Base-by-base conservation (phyloP, 2,329 filamentous ascomycete species). In the Byssochlamys sp. region DNA sequence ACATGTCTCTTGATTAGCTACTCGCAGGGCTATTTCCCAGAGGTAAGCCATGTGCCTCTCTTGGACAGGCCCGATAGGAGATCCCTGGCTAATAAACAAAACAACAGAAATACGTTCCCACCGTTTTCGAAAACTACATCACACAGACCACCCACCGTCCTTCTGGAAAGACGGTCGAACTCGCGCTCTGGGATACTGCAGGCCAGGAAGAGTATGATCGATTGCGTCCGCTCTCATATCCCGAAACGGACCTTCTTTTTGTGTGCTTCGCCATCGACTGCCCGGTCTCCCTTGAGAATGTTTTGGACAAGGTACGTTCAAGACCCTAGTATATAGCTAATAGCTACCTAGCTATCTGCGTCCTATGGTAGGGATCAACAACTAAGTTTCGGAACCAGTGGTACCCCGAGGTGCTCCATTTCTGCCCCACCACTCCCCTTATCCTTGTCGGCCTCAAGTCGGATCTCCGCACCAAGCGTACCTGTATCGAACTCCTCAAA, bases 51-150 rank as follows among this genome's bases (percentile, higher is more conserved):
- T 51, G 24, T 25, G 27, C 7, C 28, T 28, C 10, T 53, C 39
- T 54, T 26, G 7, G 45, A 51, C 26, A 9, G 12, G 33, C 12
- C 9, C 53, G 2, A 12, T 7, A 28, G 11, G 6, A 33, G n/a
- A 48, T 45, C 9, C 39, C 6, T 7, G 39, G 19, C 39, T 57
- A 48, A 63, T 28, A 50, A 52, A 63, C 29, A 50, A 52, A 24
- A 19, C 48, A 54, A 45, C 68, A 99, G 94, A 97, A 96, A 97
- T 99, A 99, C 69, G 94, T 99, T 48, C 94, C 94, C 3, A 99
- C 94, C 1, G 94, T 99, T 55, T 99, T 99, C 74, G 94, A 99
- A 72, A 99, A 99, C 80, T 99, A 99, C 83, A 97, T 99, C 77
- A 96, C 94, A 56, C 92, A 96, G 74, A 95, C 92, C 58, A 88